phyloP scores from a whole-genome alignment of 768 basidiomycete species.

The Mycena pura region DNA sequence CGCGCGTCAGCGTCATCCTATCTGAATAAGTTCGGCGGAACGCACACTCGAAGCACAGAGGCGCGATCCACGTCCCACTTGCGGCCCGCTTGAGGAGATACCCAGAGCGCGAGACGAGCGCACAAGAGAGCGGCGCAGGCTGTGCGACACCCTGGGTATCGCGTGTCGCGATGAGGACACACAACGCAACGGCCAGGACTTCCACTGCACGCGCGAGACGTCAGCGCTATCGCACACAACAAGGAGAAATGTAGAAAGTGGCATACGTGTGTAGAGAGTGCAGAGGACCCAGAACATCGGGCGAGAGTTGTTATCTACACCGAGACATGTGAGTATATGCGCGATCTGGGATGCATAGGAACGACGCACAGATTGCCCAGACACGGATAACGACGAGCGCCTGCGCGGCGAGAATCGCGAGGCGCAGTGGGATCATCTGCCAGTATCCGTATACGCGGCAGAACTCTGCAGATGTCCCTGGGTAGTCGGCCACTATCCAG shows the following conservation, averaged over 20 bases:
- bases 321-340: background rate
- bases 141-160: slow-evolving; percentile 14
- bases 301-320: slow-evolving; percentile 20
- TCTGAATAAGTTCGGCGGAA: background rate
- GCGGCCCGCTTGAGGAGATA: slow-evolving; percentile 12
- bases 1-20: too few relatives aligned
- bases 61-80: slow-evolving; percentile 26
- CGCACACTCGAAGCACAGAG: slow-evolving; percentile 26
- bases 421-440: slow-evolving; percentile 22
- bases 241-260: too few relatives aligned
- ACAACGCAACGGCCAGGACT: slow-evolving; percentile 17
- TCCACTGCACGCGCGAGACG: background rate
- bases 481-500: slow-evolving; percentile 23
- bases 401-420: slow-evolving; percentile 24
- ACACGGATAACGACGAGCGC: slow-evolving; percentile 22
- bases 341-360: too few relatives aligned
- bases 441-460: slow-evolving; percentile 19
- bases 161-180: background rate
- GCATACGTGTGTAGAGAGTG: background rate
- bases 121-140: slow-evolving; percentile 20
- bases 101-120: background rate
- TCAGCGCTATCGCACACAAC: background rate
- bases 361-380: slow-evolving; percentile 23
- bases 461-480: slow-evolving; percentile 11
- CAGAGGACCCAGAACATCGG: slow-evolving; percentile 15